Evolutionary conservation across 352 stramenopile species (phyloP).

Genomic region (Plasmopara halstedii): DNA sequence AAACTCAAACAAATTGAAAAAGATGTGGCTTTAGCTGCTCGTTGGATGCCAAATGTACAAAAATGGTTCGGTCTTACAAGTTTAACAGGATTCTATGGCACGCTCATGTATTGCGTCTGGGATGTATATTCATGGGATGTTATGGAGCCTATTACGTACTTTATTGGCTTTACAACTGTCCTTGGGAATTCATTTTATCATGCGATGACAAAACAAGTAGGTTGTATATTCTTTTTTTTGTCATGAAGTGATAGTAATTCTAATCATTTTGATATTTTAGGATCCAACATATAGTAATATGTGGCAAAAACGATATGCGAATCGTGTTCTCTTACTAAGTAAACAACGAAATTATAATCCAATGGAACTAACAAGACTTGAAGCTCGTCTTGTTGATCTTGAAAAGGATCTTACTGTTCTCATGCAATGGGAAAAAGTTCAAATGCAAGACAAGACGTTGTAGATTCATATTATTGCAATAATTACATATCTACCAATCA

Average conservation of each 20-base stretch:
- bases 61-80: constrained; percentile 63
- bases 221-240: neutral
- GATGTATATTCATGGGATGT: constrained; percentile 86
- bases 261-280: no score
- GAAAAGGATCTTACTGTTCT: constrained; percentile 59
- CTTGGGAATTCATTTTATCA: constrained; percentile 79
- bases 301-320: constrained; percentile 61
- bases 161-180: constrained; percentile 83
- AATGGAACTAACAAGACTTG: constrained; percentile 32
- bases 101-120: constrained; percentile 77
- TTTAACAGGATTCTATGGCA: constrained; percentile 60
- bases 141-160: constrained; percentile 88
- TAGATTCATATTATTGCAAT: no score
- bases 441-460: no score
- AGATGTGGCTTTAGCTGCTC: constrained; percentile 37
- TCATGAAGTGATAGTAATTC: no score
- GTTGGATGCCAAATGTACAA: constrained; percentile 52
- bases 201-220: constrained; percentile 60
- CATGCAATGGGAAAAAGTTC: constrained; percentile 37
- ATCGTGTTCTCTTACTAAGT: constrained; percentile 33
- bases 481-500: constrained; percentile 20
- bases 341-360: constrained; percentile 50
- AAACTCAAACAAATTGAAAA: constrained; percentile 40
- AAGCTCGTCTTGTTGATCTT: constrained; percentile 39
- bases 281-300: constrained; percentile 81